A percentile compares a stretch with the other conserved stretches of the same genome.
These are phyloP conservation scores for Dichotomopilus funicola DNA, from an alignment of 2,329 filamentous ascomycete genomes.

Conservation along the genomic window DNA sequence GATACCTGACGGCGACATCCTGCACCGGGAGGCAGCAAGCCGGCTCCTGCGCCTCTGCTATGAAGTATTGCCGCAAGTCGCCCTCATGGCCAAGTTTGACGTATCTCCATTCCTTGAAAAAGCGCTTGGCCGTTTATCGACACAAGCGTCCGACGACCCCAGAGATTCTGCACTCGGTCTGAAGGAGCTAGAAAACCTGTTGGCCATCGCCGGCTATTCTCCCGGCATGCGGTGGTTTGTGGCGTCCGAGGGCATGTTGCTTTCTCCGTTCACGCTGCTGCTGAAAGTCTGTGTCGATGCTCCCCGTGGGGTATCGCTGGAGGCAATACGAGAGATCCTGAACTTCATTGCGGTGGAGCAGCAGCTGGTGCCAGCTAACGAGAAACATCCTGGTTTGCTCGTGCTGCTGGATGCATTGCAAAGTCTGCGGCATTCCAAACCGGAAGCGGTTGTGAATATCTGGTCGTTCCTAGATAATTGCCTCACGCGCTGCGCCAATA, in stretches of 20 bases:
- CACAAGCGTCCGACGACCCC: constrained; percentile 41
- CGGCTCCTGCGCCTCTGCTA: constrained; percentile 80
- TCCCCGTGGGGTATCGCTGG: constrained; percentile 40
- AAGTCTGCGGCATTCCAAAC: constrained; percentile 22
- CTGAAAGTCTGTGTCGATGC: constrained; percentile 52
- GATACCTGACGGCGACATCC: constrained; percentile 58
- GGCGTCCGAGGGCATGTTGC: constrained; percentile 56
- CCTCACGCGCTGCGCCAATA: constrained; percentile 63
- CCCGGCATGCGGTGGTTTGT: constrained; percentile 88
- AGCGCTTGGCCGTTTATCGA: constrained; percentile 56
- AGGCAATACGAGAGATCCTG: constrained; percentile 50
- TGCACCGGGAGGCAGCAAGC: constrained; percentile 73
- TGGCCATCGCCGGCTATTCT: constrained; percentile 73
- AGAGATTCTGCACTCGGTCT: constrained; percentile 50
- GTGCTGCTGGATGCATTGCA: constrained; percentile 39
- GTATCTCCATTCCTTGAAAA: constrained; percentile 70
- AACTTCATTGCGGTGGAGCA: constrained; percentile 57
- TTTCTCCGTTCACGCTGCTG: constrained; percentile 67
- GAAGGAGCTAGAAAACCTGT: constrained; percentile 73
- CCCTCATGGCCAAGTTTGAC: constrained; percentile 80
- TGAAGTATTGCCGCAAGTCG: constrained; percentile 69
- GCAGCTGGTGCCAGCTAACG: constrained; percentile 40
- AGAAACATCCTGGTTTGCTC: constrained; percentile 39
- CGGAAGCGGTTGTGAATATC: constrained; percentile 38
- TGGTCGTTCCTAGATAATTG: constrained; percentile 80